Evolutionary conservation across 768 basidiomycete genomes (phyloP), one percentile per base, ranked within the genome.

Genomic region (Butyriboletus loyo): DNA sequence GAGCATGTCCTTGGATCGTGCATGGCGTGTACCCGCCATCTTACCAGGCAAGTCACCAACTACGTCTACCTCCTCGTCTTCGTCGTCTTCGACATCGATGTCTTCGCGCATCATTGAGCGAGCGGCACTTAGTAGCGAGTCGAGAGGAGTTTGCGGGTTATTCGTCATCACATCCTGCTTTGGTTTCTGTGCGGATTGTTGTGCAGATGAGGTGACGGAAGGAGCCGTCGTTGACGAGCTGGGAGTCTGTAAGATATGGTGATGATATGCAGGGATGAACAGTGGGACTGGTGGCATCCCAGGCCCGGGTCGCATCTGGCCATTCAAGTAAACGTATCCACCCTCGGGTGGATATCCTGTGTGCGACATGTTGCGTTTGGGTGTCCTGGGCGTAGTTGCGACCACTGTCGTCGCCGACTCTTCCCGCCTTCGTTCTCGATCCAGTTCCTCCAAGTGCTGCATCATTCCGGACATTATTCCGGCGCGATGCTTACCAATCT

Each of bases 111-210:
- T 78, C 75, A 83, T 78, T 49, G 78, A 77, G 40, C 81, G 73
- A 28, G 85, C 84, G 5, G 84, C 85, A 54, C 74, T 81, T 17
- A 86, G 62, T 21, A 86, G 67, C 0, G 83, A 85, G 52, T 84
- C 83, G 36, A 86, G 65, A 2, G 83, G 78, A 1, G 77, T 82
- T 19, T 67, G 69, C 4, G 74, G 71, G 39, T 71, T 72, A 34
- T 57, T 66, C 28, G 44, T 40, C 24, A 46, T 55, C 2, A 52
- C 46, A 21, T 51, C 53, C 22, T 54, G 57, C 30, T 62, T 60
- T 37, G 34, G 13, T 46, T 64, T 64, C 17, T 61, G 56, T 22
- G 56, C 34, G 14, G 56, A 57, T 31, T 53, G 59, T 28, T 53
- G 58, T 0, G 55, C 37, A 2, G 67, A 62, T 0, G 67, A 69